Conservation (phyloP, 306 rosid species). For the Lagenaria siceraria region DNA sequence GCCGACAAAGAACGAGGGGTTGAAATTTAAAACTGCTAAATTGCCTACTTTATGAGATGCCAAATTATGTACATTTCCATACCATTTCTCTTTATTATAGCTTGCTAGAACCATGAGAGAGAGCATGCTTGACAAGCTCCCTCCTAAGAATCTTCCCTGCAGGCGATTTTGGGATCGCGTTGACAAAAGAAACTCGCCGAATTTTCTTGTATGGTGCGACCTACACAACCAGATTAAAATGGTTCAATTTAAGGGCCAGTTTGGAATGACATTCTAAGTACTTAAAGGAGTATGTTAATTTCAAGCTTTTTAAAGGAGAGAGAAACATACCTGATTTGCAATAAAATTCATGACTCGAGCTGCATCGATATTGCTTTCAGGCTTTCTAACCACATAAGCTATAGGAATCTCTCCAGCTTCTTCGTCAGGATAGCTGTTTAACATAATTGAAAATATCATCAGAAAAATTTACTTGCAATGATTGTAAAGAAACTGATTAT, state of each 20-base stretch:
- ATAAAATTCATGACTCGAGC: slow-evolving; percentile 49
- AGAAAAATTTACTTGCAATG: background rate
- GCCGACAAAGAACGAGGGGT: background rate
- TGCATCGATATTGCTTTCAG: slow-evolving; percentile 49
- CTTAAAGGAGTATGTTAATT: background rate
- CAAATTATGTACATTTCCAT: background rate
- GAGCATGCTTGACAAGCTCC: slow-evolving; percentile 48
- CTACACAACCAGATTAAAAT: slow-evolving; percentile 23
- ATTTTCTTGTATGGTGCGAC: slow-evolving; percentile 93
- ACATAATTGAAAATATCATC: background rate
- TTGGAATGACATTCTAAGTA: no score
- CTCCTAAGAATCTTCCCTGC: slow-evolving; percentile 86
- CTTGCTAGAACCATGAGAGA: slow-evolving; percentile 37
- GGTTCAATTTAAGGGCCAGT: background rate
- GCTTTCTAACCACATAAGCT: slow-evolving; percentile 83
- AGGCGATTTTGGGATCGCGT: slow-evolving; percentile 62
- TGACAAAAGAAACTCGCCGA: slow-evolving; percentile 50
- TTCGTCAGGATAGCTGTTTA: slow-evolving; percentile 70
- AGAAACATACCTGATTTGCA: slow-evolving; percentile 48
- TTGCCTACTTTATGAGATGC: background rate
- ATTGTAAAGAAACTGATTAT: no score
- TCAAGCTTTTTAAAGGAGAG: background rate
- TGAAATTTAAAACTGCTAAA: background rate
- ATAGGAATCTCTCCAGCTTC: slow-evolving; percentile 79
- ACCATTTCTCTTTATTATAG: slow-evolving; percentile 21